Evolutionary conservation across 345 rosid genomes (phyloP).

Genomic region (Boechera stricta): DNA sequence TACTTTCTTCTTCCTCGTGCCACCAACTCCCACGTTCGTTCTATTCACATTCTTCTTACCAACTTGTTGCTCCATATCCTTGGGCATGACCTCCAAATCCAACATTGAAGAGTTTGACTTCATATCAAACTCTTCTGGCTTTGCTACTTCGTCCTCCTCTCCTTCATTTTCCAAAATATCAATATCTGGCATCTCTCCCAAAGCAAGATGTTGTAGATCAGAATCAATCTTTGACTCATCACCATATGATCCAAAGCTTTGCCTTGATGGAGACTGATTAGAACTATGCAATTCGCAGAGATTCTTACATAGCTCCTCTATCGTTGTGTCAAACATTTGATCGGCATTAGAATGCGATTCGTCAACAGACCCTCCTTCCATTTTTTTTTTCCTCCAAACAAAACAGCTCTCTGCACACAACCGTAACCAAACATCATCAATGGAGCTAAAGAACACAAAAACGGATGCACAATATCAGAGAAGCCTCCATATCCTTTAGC

Average conservation of each 20-base stretch:
- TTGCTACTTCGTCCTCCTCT: conserved; percentile 50
- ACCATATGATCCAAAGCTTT: conserved; percentile 73
- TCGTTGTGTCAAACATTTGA: conserved; percentile 55
- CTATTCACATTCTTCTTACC: conserved; percentile 52
- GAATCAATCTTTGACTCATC: conserved; percentile 92
- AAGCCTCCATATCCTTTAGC: neutral
- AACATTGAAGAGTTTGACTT: conserved; percentile 46
- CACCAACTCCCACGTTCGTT: conserved; percentile 45
- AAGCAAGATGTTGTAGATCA: conserved; percentile 75
- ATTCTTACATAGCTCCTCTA: conserved; percentile 81
- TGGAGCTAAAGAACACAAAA: conserved; percentile 21
- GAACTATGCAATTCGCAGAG: conserved; percentile 91
- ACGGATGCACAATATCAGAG: neutral
- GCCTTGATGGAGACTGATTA: conserved; percentile 78
- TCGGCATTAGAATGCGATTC: conserved; percentile 29
- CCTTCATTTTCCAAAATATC: conserved; percentile 57
- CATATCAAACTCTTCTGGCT: conserved; percentile 49
- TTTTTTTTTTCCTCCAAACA: neutral
- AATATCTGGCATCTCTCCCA: conserved; percentile 67
- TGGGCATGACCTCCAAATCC: conserved; percentile 31
- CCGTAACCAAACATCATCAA: conserved; percentile 16
- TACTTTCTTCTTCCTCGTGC: conserved; percentile 58
- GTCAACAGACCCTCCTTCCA: conserved; percentile 24
- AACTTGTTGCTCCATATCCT: conserved; percentile 47
- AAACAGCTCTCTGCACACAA: conserved; percentile 14